Base-by-base conservation (phyloP, 2,329 filamentous ascomycete species). In the Sordariomycetes sp. region DNA sequence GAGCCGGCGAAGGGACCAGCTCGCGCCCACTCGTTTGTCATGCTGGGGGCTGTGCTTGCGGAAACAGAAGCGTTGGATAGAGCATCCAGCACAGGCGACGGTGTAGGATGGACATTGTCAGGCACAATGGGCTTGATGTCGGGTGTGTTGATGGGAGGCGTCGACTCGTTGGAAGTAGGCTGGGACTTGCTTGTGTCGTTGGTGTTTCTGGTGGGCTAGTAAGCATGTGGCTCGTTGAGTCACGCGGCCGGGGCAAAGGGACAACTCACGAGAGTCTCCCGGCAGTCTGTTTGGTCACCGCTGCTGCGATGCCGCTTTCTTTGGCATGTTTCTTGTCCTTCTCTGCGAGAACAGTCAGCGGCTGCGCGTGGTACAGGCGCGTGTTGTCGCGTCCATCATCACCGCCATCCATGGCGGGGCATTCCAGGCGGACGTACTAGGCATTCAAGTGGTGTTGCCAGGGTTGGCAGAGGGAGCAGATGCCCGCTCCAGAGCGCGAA, bases 261-360 rank as follows among this genome's bases (percentile, higher is more conserved):
- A 16, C 25, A 34, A 63, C 68, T 46, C 60, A 72, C 68, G 59
- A 57, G 56, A 70, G 66, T 54, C 67, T 70, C 48, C 61, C 63
- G 49, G 64, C 58, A 46, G 61, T 61, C 46, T 72, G 66, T 49
- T 64, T 69, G 42, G 63, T 70, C 58, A 71, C 62, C 55, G 66
- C 67, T 31, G 68, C 66, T 45, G 65, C 61, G 47, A 72, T 68
- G 46, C 66, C 63, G 47, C 66, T 63, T 47, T 71, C 66, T 64
- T 62, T 71, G 51, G 61, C 67, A 68, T 71, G 57, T 58, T 70
- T 73, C 54, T 59, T 67, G 48, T 67, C 58, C 53, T 70, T 72
- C 61, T 70, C 70, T 36, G 20, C 25, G 21, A 29, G 39, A 57
- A 55, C 50, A 39, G 38, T 45, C 42, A 46, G 38, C 19, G 14